Conservation (phyloP, 371 early-diverging fungal species). For the Mucor plumbeus region DNA sequence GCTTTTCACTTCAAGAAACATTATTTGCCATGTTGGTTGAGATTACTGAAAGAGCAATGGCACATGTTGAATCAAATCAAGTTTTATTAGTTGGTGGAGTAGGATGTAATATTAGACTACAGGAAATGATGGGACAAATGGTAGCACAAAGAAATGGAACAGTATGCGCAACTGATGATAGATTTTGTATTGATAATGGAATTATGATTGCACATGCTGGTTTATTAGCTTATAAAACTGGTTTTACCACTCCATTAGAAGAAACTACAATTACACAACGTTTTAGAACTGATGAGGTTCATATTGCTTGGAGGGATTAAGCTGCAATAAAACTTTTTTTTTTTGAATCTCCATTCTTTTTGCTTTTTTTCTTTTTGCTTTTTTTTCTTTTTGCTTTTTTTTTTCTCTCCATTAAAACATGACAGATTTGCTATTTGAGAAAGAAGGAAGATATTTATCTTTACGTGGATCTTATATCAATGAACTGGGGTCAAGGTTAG, state of each 20-base stretch:
- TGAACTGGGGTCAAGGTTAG: neutral
- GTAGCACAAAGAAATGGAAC: conserved; percentile 88
- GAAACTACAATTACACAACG: conserved; percentile 96
- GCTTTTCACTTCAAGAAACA: conserved; percentile 98
- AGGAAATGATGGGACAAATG: conserved; percentile 99
- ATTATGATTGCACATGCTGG: conserved; percentile 99
- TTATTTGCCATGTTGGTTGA: conserved; percentile 99
- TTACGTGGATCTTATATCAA: conserved; percentile 13
- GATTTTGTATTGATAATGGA: conserved; percentile 99
- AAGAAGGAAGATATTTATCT: conserved; percentile 13
- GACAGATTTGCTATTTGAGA: neutral
- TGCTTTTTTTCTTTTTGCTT: neutral
- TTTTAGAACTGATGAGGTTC: conserved; percentile 93
- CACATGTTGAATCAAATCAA: conserved; percentile 93
- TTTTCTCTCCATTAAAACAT: neutral
- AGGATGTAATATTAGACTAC: conserved; percentile 96
- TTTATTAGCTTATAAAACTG: conserved; percentile 75
- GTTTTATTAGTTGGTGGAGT: conserved; percentile 99
- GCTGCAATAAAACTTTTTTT: neutral
- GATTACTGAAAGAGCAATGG: conserved; percentile 99
- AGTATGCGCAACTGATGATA: conserved; percentile 97
- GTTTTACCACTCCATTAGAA: conserved; percentile 75
- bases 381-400: neutral
- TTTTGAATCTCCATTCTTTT: neutral
- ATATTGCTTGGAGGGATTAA: conserved; percentile 85